Conservation (phyloP, 805 yeast genomes). For the Wickerhamiella domercqiae region DNA sequence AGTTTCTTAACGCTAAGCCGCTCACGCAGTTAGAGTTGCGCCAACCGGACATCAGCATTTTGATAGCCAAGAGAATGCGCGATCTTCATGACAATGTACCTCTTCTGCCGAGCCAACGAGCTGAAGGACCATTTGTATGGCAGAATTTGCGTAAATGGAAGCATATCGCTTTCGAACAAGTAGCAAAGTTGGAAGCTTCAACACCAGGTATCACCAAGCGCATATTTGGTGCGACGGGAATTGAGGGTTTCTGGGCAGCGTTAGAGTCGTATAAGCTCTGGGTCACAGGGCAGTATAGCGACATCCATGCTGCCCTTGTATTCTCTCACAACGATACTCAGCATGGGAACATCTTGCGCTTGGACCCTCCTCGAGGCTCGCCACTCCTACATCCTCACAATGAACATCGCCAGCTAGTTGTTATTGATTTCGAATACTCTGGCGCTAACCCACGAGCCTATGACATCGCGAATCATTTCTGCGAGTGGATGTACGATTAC, state of each 20-base stretch:
- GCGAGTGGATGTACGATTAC: slow-evolving; percentile 96
- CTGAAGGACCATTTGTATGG: slow-evolving; percentile 57
- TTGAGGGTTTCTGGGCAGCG: slow-evolving; percentile 32
- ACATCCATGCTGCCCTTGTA: slow-evolving; percentile 36
- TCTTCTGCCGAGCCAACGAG: slow-evolving; percentile 40
- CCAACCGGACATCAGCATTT: slow-evolving; percentile 57
- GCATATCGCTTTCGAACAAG: slow-evolving; percentile 29
- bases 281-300: slow-evolving; percentile 36
- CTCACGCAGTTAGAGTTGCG: slow-evolving; percentile 60
- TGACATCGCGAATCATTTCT: slow-evolving; percentile 84
- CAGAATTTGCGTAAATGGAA: slow-evolving; percentile 58
- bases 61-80: slow-evolving; percentile 92
- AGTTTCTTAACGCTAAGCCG: slow-evolving; percentile 70
- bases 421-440: slow-evolving; percentile 91
- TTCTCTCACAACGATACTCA: slow-evolving; percentile 97
- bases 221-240: slow-evolving; percentile 6
- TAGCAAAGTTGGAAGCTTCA: slow-evolving; percentile 30
- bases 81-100: slow-evolving; percentile 75
- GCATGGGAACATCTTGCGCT: slow-evolving; percentile 78
- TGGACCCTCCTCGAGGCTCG: slow-evolving; percentile 32
- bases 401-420: slow-evolving; percentile 65
- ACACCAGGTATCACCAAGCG: slow-evolving; percentile 17
- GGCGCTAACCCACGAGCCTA: slow-evolving; percentile 81
- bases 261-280: slow-evolving; percentile 43
- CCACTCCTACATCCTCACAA: slow-evolving; percentile 34